phyloP scores from a whole-genome alignment of 1,139 yeast species.

The Candida freyschussii region DNA sequence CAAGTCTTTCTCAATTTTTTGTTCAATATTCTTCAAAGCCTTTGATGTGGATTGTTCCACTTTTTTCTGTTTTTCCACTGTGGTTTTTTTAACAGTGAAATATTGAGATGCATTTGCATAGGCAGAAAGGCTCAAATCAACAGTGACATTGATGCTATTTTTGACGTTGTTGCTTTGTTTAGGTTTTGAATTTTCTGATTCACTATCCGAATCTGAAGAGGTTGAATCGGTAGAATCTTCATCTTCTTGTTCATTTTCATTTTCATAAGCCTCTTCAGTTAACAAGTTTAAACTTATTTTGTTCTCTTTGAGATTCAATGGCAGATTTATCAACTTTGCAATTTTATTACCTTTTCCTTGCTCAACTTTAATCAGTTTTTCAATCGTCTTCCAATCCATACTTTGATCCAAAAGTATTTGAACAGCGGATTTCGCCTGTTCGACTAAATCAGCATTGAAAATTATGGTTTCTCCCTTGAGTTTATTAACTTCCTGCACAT shows the following conservation, averaged over 20 bases:
- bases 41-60: conserved; percentile 74
- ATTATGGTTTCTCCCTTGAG: conserved; percentile 73
- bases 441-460: conserved; percentile 64
- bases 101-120: conserved; percentile 89
- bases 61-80: conserved; percentile 72
- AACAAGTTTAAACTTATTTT: conserved; percentile 60
- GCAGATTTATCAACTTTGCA: conserved; percentile 60
- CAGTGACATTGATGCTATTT: conserved; percentile 47
- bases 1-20: conserved; percentile 69
- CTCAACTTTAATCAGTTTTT: conserved; percentile 65
- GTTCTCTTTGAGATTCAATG: conserved; percentile 67
- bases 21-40: conserved; percentile 83
- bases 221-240: conserved; percentile 35
- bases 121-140: conserved; percentile 69
- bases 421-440: conserved; percentile 65
- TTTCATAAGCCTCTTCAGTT: conserved; percentile 34
- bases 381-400: conserved; percentile 94
- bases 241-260: conserved; percentile 30
- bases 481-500: conserved; percentile 60
- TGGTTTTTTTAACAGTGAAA: conserved; percentile 73
- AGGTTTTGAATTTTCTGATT: conserved; percentile 14
- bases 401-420: conserved; percentile 69
- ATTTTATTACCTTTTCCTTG: conserved; percentile 59
- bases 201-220: conserved; percentile 7
- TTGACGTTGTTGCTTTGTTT: conserved; percentile 14